Conservation (phyloP, 306 rosid species). For the Fragaria iinumae region DNA sequence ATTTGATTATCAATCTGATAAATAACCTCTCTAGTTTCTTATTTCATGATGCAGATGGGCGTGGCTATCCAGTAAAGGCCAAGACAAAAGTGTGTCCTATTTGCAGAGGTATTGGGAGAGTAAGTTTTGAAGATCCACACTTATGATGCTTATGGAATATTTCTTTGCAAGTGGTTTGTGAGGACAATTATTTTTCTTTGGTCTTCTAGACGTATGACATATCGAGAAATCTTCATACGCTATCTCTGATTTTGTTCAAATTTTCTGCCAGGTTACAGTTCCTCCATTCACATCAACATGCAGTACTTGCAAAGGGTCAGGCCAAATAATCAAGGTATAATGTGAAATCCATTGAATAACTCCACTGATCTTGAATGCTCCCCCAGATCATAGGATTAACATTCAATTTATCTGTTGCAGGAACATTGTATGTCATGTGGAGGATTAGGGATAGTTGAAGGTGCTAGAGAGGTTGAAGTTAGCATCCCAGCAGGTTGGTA, state of each 20-base stretch:
- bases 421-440: conserved; percentile 63
- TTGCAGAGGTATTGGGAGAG: conserved; percentile 91
- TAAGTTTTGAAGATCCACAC: conserved; percentile 53
- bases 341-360: conserved; percentile 16
- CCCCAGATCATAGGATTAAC: conserved; percentile 10
- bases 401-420: conserved; percentile 47
- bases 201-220: neutral
- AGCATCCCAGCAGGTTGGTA: conserved; percentile 92
- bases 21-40: neutral
- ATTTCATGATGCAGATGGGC: conserved; percentile 62
- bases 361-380: conserved; percentile 20
- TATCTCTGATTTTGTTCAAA: conserved; percentile 26
- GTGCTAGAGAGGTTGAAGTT: conserved; percentile 72
- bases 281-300: conserved; percentile 95
- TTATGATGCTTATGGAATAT: conserved; percentile 27
- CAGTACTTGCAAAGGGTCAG: conserved; percentile 81
- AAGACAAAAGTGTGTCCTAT: conserved; percentile 72
- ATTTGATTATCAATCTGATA: conserved; percentile 9
- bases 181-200: neutral
- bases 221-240: conserved; percentile 11
- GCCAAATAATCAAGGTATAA: conserved; percentile 67
- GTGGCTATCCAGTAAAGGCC: conserved; percentile 70
- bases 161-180: conserved; percentile 25
- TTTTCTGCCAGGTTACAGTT: conserved; percentile 69
- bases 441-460: conserved; percentile 88